Evolutionary conservation across 257 asterid species (phyloP).

Genomic region (Sherardia arvensis): DNA sequence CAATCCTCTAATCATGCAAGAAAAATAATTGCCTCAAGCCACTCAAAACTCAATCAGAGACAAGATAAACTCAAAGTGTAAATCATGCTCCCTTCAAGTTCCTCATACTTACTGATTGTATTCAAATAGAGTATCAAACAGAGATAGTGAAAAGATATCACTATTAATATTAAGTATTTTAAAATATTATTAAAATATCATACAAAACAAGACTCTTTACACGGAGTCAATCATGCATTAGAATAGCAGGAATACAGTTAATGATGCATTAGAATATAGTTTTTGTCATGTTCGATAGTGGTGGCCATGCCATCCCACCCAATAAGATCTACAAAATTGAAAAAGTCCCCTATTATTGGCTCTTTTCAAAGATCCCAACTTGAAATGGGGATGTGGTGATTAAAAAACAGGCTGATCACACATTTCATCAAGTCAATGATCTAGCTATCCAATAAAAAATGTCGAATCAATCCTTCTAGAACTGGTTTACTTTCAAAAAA

Average conservation of each 20-base stretch:
- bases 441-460: not conserved
- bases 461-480: not conserved
- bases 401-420: slow-evolving; percentile 13
- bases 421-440: slow-evolving; percentile 28
- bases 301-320: slow-evolving; percentile 2
- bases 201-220: not conserved
- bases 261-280: not conserved
- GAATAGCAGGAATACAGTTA: not conserved
- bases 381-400: not conserved
- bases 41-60: not conserved
- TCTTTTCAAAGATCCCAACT: slow-evolving; percentile 4
- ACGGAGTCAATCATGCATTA: no score
- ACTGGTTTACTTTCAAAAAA: not conserved
- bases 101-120: no score
- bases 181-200: no score
- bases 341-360: not conserved
- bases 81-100: not conserved
- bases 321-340: slow-evolving; percentile 4
- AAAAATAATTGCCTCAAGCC: not conserved
- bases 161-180: no score
- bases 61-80: not conserved
- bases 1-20: not conserved
- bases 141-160: no score
- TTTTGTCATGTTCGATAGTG: slow-evolving; percentile 12
- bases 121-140: not conserved